These are phyloP conservation scores for Colletotrichum karsti DNA, from an alignment of 2,329 filamentous ascomycete genomes.

Conservation along the genomic window DNA sequence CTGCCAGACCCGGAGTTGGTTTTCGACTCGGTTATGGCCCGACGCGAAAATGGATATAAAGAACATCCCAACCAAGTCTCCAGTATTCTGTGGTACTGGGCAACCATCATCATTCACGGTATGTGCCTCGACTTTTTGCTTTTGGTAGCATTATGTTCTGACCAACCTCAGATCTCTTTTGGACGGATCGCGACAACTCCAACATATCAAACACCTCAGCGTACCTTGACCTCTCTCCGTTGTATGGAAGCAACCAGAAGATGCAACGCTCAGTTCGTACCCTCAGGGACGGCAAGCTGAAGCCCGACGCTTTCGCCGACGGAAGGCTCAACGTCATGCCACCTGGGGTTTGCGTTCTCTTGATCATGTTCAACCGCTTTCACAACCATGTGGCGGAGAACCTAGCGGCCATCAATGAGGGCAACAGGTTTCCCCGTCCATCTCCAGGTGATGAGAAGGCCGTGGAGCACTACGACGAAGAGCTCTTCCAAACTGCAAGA, in stretches of 20 bases:
- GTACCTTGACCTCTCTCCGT: constrained; percentile 75
- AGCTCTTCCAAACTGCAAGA: constrained; percentile 81
- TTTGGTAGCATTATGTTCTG: not conserved
- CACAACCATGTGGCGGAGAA: constrained; percentile 88
- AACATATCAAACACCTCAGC: constrained; percentile 73
- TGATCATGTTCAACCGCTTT: constrained; percentile 84
- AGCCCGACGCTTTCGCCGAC: constrained; percentile 77
- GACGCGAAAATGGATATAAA: constrained; percentile 51
- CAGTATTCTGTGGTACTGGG: constrained; percentile 62
- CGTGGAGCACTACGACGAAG: constrained; percentile 78
- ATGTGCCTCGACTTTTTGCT: constrained; percentile 28
- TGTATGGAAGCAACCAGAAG: constrained; percentile 75
- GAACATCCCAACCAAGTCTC: constrained; percentile 77
- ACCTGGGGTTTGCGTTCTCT: constrained; percentile 73
- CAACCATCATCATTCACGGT: constrained; percentile 76
- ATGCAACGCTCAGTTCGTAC: constrained; percentile 75
- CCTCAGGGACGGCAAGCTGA: constrained; percentile 75
- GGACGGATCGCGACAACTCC: constrained; percentile 69
- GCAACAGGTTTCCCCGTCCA: constrained; percentile 78
- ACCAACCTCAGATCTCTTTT: constrained; percentile 66
- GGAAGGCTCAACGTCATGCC: constrained; percentile 76
- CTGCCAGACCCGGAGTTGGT: constrained; percentile 72
- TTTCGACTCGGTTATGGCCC: constrained; percentile 70
- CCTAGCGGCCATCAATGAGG: constrained; percentile 86
- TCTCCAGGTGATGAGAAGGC: constrained; percentile 56